Evolutionary conservation across 352 stramenopile genomes (phyloP), one percentile per base, ranked within the genome.

Genomic region (Thraustochytrium striatum): DNA sequence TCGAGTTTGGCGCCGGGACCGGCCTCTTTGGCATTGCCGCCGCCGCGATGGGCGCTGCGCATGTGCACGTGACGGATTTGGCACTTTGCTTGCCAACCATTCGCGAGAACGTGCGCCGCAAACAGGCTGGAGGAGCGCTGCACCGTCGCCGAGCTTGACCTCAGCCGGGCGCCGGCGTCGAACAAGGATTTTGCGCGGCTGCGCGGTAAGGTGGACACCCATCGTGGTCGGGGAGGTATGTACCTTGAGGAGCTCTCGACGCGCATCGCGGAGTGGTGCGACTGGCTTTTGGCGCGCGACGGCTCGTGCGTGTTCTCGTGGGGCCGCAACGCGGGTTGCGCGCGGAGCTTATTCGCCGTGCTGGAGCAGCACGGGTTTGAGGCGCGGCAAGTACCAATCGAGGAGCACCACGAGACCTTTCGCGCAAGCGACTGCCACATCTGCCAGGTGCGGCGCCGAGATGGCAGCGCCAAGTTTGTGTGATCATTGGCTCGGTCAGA

Each of bases 1-100:
- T 96, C 21, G 93, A 97, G 83, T 84, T 98, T 3, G 94, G 93
- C 41, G 91, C 82, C 47, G 92, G 93, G 41, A 97, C 94, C 0
- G 92, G 93, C 11, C 88, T 93, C 0, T 92, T 95, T 38, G 92
- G 90, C 9, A 88, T 98, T 47, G 92, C 90, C 0, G 89, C 89
- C 2, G 90, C 88, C 2, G 89, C 96, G 82, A 86, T 98, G 21
- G 88, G 92, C 52, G 88, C 87, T 25, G 82, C 83, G 9, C 84
- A 86, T 52, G 92, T 97, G 9, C 87, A 94, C 53, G 86, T 96
- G 69, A 97, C 93, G 0, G 93, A 98, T 83, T 87, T 96, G 70
- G 87, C 88, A 61, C 90, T 89, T 53, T 83, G 97, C 16, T 85
- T 94, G 36, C 92, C 93, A 65, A 85, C 98, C 55, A 93, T 96